A percentile compares a stretch with the other conserved stretches of the same genome.
Conservation (phyloP, 805 yeast species). For the Nakazawaea molendinolei region DNA sequence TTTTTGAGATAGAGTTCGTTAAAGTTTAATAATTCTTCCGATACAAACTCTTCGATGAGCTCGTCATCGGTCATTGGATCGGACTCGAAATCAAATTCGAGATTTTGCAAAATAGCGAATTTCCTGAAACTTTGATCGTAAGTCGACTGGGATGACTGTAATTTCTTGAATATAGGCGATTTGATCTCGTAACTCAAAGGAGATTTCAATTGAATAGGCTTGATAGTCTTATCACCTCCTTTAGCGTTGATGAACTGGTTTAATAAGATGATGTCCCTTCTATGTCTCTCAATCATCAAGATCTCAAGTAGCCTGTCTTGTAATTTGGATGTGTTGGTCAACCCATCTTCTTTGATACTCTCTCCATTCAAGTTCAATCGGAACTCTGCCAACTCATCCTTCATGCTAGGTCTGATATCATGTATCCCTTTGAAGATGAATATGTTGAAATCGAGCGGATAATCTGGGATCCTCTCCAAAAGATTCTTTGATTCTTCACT, state of each 20-base stretch:
- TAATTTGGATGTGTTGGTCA: conserved; percentile 26
- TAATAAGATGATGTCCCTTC: conserved; percentile 20
- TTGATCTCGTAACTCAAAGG: conserved; percentile 27
- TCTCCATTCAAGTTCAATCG: conserved; percentile 16
- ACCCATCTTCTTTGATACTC: conserved; percentile 3
- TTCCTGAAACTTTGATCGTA: conserved; percentile 22
- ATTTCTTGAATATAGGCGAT: conserved; percentile 21
- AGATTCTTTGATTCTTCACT: conserved; percentile 12
- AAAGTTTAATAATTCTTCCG: conserved; percentile 20
- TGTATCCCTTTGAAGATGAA: conserved; percentile 27
- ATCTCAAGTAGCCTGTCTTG: conserved; percentile 27
- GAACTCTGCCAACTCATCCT: conserved; percentile 18
- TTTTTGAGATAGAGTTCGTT: conserved; percentile 14
- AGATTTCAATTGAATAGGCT: conserved; percentile 19
- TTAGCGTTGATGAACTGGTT: conserved; percentile 16
- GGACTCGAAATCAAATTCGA: conserved; percentile 29
- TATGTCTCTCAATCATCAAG: conserved; percentile 29
- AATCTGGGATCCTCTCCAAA: conserved; percentile 25
- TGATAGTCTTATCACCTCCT: conserved; percentile 13
- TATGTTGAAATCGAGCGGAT: conserved; percentile 31
- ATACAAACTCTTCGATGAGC: conserved; percentile 23
- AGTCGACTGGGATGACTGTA: conserved; percentile 15
- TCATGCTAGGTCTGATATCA: conserved; percentile 16
- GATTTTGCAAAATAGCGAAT: conserved; percentile 27
- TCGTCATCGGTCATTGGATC: conserved; percentile 13